phyloP scores from a whole-genome alignment of 257 asterid species.

The Avicennia marina region DNA sequence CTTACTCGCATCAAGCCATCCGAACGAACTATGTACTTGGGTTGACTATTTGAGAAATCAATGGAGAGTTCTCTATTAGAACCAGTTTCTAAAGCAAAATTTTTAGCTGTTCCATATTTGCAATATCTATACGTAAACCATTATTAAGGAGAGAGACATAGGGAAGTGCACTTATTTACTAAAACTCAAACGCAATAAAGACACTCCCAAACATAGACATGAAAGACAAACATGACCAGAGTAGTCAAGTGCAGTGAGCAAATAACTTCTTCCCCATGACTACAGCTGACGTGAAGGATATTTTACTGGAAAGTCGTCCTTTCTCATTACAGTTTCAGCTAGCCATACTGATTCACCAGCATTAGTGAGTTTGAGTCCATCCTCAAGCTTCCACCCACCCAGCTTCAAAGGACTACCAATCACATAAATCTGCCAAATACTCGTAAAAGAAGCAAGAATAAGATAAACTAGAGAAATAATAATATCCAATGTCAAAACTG shows the following conservation, averaged over 20 bases:
- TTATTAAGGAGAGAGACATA: slow-evolving; percentile 44
- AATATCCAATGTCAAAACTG: slow-evolving; percentile 4
- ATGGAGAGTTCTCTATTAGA: slow-evolving; percentile 60
- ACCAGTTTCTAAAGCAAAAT: slow-evolving; percentile 61
- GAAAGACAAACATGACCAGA: neutral
- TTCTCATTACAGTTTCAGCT: slow-evolving; percentile 61
- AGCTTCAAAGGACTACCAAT: slow-evolving; percentile 70
- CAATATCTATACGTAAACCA: slow-evolving; percentile 74
- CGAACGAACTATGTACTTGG: slow-evolving; percentile 60
- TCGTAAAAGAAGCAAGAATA: slow-evolving; percentile 10
- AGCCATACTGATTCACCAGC: slow-evolving; percentile 81
- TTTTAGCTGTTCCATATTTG: slow-evolving; percentile 46
- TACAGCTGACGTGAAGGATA: slow-evolving; percentile 53
- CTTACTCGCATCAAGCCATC: slow-evolving; percentile 97
- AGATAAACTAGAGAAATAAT: slow-evolving; percentile 3
- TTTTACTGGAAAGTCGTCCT: slow-evolving; percentile 81
- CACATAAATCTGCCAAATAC: slow-evolving; percentile 54
- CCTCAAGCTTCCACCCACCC: slow-evolving; percentile 80
- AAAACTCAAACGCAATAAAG: too few species aligned
- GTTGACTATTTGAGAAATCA: slow-evolving; percentile 56
- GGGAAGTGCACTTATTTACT: neutral
- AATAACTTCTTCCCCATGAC: slow-evolving; percentile 6
- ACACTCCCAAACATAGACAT: too few species aligned
- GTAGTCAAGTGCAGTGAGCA: slow-evolving; percentile 11
- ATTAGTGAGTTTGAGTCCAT: slow-evolving; percentile 60